These are phyloP conservation scores for Neckera pumila DNA, from an alignment of 225 moss, liverwort and hornwort genomes.

Conservation along the genomic window DNA sequence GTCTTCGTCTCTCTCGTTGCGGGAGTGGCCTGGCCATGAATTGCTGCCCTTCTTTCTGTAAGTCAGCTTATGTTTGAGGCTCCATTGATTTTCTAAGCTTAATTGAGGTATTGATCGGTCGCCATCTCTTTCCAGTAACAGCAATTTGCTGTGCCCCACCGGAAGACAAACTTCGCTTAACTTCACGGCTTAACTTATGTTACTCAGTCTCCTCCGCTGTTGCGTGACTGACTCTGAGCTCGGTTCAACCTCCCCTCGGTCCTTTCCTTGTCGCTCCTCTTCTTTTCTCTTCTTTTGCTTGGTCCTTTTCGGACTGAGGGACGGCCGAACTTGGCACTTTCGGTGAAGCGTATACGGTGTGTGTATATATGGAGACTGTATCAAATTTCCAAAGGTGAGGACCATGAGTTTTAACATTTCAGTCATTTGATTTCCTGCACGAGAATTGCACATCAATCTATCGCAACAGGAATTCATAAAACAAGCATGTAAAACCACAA, in stretches of 20 bases:
- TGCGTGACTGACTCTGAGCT: neutral
- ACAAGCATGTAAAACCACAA: neutral
- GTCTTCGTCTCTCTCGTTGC: neutral
- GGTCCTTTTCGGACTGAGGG: neutral
- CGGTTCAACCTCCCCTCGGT: neutral
- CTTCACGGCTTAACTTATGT: too few species aligned
- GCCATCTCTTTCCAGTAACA: neutral
- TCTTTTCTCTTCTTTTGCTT: too few species aligned
- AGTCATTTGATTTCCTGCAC: neutral
- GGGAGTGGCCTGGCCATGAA: neutral
- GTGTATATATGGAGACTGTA: neutral
- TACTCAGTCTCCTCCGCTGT: neutral
- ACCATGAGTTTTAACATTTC: neutral
- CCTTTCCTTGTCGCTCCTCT: neutral
- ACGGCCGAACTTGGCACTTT: neutral
- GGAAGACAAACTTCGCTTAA: neutral
- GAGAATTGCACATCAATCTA: neutral
- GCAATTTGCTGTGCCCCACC: neutral
- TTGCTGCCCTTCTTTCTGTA: neutral
- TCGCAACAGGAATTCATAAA: rapidly evolving
- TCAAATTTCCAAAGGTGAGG: neutral
- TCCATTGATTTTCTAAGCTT: neutral
- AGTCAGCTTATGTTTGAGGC: neutral
- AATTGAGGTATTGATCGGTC: neutral
- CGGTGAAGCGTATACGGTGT: neutral